phyloP scores from a whole-genome alignment of 75 land plant species.

The Pinus taeda region DNA sequence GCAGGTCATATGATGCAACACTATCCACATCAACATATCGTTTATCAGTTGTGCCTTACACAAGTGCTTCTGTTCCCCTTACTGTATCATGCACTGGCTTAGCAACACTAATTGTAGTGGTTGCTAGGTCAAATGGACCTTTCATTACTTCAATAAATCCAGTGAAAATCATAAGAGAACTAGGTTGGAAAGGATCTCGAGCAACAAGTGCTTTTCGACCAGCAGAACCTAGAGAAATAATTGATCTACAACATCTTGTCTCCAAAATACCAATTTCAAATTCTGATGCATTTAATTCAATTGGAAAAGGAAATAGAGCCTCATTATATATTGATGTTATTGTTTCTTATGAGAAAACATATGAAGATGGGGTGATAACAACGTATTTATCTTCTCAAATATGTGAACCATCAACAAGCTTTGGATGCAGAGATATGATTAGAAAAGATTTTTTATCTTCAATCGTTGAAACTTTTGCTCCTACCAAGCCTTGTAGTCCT shows the following conservation, averaged over 20 bases:
- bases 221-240: constrained; percentile 72
- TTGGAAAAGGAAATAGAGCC: constrained; percentile 32
- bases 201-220: constrained; percentile 98
- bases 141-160: constrained; percentile 29
- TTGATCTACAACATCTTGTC: constrained; percentile 38
- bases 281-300: constrained; percentile 16
- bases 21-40: background rate
- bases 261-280: background rate
- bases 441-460: constrained; percentile 11
- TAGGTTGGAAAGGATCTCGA: constrained; percentile 97
- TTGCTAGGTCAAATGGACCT: constrained; percentile 37
- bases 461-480: constrained; percentile 9
- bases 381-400: constrained; percentile 21
- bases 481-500: constrained; percentile 12
- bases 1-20: constrained; percentile 4
- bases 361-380: constrained; percentile 26
- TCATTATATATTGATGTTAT: constrained; percentile 81
- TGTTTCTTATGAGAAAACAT: constrained; percentile 70
- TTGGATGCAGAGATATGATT: constrained; percentile 15
- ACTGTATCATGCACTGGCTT: constrained; percentile 10
- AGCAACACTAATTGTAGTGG: constrained; percentile 38
- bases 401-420: constrained; percentile 20
- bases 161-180: constrained; percentile 44
- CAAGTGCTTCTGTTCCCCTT: constrained; percentile 10
- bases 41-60: background rate